These are phyloP conservation scores for Fabrea salina DNA, from an alignment of 169 alveolate species.

Conservation along the genomic window DNA sequence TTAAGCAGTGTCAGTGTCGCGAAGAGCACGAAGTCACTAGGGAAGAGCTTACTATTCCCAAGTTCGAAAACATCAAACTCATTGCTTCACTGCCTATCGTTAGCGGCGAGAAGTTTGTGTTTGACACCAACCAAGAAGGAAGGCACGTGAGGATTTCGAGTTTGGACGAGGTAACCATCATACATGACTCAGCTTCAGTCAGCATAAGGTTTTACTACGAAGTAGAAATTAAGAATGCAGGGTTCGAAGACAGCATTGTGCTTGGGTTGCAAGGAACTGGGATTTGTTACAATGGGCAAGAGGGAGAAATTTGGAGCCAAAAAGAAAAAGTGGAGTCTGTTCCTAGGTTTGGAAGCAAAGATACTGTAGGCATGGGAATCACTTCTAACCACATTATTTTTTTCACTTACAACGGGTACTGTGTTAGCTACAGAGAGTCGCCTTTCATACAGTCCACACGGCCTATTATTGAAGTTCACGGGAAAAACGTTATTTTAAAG, in stretches of 20 bases:
- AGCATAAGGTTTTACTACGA: conserved; percentile 20
- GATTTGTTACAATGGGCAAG: not conserved
- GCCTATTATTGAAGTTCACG: not conserved
- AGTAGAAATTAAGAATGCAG: not conserved
- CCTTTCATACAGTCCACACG: not conserved
- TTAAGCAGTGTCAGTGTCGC: too few species aligned
- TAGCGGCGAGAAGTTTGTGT: too few species aligned
- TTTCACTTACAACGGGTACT: conserved; percentile 21
- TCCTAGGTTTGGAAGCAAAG: conserved; percentile 17
- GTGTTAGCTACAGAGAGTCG: not conserved
- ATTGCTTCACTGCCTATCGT: too few species aligned
- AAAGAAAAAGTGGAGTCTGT: not conserved
- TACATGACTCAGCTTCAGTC: too few species aligned
- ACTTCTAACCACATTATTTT: not conserved
- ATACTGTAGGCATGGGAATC: conserved; percentile 18
- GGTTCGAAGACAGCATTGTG: not conserved
- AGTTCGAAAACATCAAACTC: too few species aligned
- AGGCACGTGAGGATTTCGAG: too few species aligned
- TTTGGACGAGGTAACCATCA: too few species aligned
- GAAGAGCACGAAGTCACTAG: too few species aligned
- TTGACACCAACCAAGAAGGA: too few species aligned
- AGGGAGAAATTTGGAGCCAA: not conserved
- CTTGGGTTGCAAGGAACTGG: conserved; percentile 18
- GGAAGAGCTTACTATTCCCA: too few species aligned
- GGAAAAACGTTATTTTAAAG: not conserved